Evolutionary conservation across 2,329 filamentous ascomycete species (phyloP), one percentile per base, ranked within the genome.

Genomic region (Cyphellophora europaea): DNA sequence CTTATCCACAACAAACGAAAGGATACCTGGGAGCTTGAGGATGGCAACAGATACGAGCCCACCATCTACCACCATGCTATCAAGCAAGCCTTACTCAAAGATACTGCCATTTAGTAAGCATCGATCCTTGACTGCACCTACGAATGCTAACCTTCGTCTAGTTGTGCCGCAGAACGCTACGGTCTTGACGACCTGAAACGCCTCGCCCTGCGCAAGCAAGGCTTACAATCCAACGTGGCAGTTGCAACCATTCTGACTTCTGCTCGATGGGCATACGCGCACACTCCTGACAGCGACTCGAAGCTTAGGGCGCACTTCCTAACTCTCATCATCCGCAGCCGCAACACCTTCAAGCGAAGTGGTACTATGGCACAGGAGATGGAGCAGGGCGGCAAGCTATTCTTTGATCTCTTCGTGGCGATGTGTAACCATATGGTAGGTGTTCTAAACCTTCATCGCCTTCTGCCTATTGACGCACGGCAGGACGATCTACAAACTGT

Each of bases 351-450:
- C 63, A 94, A 93, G 69, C 73, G 85, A 36, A 93, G 86, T 59
- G 86, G 87, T 36, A 94, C 87, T 3, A 93, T 94, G 87, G 88
- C 94, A 62, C 75, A 84, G 48, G 87, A 94, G 65, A 94, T 95
- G 87, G 82, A 82, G 57, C 75, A 77, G 42, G 88, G 88, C 17
- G 85, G 85, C 35, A 82, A 82, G 53, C 68, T 93, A 40, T 94
- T 93, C 66, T 95, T 94, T 55, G 88, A 94, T 55, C 68, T 94
- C 29, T 95, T 94, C 56, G 88, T 94, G 33, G 86, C 88, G 12
- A 76, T 94, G 62, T 87, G 83, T 62, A 93, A 94, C 56, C 85
- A 93, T 54, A 82, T 93, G 53, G 84, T 32, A 32, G 16, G 3
- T 32, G 6, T 6, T 10, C 12, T n/a, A n/a, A n/a, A n/a, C n/a